Evolutionary conservation across 345 rosid genomes (phyloP).

Genomic region (Lepidium aucheri): DNA sequence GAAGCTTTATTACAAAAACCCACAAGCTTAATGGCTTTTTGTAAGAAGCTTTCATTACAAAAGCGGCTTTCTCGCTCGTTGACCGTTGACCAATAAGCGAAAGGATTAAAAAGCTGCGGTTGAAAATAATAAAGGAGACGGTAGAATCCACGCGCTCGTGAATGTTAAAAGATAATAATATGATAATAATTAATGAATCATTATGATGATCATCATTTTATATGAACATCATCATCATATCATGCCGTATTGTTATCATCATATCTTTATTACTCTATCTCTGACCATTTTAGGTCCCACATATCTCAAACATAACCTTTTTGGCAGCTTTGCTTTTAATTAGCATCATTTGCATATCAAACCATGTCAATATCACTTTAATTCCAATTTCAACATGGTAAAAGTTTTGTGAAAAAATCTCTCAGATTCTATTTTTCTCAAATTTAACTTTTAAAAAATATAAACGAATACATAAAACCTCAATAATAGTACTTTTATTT

Average conservation of each 20-base stretch:
- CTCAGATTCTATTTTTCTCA: too few species aligned
- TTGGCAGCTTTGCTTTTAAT: slow-evolving; percentile 9
- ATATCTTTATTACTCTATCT: slow-evolving; percentile 4
- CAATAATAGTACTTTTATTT: too few species aligned
- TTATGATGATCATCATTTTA: slow-evolving; percentile 8
- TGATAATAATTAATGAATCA: slow-evolving; percentile 20
- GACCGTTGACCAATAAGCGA: slow-evolving; percentile 21
- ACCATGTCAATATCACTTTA: neutral
- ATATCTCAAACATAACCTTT: slow-evolving; percentile 4
- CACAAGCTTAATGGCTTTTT: slow-evolving; percentile 6
- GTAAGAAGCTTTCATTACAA: slow-evolving; percentile 16
- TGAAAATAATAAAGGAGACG: neutral
- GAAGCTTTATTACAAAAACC: too few species aligned
- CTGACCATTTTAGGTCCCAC: slow-evolving; percentile 10
- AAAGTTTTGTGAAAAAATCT: too few species aligned
- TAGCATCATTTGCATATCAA: neutral
- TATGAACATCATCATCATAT: slow-evolving; percentile 11
- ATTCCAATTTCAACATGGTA: too few species aligned
- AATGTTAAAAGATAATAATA: neutral
- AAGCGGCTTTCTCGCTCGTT: slow-evolving; percentile 32
- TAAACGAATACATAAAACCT: too few species aligned
- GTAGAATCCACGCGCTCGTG: slow-evolving; percentile 23
- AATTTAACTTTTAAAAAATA: too few species aligned
- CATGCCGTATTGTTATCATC: slow-evolving; percentile 27
- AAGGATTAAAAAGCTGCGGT: slow-evolving; percentile 10